Evolutionary conservation across 1,284 basidiomycete species (phyloP).

Genomic region (Pseudozyma tsukubaensis): DNA sequence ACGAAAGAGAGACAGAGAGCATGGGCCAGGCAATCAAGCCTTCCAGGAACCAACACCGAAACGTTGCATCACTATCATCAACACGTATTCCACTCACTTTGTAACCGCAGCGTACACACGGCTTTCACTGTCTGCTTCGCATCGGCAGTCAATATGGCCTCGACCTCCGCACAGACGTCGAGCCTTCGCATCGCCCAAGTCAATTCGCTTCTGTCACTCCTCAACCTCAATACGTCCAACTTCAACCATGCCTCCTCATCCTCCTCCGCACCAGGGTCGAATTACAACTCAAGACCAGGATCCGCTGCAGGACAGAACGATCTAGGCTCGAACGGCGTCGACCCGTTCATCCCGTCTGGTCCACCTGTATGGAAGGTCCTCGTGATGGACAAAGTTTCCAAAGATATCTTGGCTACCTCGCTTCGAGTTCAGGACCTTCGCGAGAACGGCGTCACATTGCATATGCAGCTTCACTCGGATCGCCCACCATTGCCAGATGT

Average conservation of each 20-base stretch:
- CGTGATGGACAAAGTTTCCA: constrained; percentile 92
- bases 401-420: constrained; percentile 94
- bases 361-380: constrained; percentile 97
- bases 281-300: constrained; percentile 42
- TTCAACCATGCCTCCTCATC: constrained; percentile 48
- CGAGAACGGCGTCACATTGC: constrained; percentile 94
- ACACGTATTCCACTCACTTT: too few species aligned
- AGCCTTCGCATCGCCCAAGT: constrained; percentile 61
- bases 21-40: constrained; percentile 1
- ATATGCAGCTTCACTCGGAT: constrained; percentile 90
- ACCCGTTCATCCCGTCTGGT: constrained; percentile 65
- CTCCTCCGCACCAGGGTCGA: constrained; percentile 37
- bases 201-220: constrained; percentile 60
- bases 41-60: constrained; percentile 1
- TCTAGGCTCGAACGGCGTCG: background rate
- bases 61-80: background rate
- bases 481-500: constrained; percentile 93
- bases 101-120: too few species aligned
- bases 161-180: constrained; percentile 27
- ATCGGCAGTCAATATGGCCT: constrained; percentile 17
- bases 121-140: background rate
- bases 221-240: constrained; percentile 63
- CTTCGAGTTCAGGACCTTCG: constrained; percentile 94
- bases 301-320: constrained; percentile 39
- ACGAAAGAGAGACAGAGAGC: constrained; percentile 1